phyloP scores from a whole-genome alignment of 495 filamentous ascomycete species.

The Delitschia confertaspora region DNA sequence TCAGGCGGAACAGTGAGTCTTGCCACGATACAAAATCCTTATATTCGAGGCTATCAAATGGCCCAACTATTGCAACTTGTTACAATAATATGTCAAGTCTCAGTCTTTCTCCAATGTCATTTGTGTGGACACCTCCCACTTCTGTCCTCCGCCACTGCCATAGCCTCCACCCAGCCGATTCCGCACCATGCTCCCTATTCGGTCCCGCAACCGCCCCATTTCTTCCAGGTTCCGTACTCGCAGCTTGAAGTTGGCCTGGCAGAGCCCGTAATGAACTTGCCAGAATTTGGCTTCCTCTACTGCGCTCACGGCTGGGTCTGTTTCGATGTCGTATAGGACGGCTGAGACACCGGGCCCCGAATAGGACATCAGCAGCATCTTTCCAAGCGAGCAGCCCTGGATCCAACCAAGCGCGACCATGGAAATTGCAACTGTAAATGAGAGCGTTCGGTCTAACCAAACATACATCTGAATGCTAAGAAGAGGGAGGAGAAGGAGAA shows the following conservation, averaged over 20 bases:
- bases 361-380: slow-evolving; percentile 93
- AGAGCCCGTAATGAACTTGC: slow-evolving; percentile 96
- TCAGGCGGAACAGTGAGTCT: too few relatives aligned
- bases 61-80: too few relatives aligned
- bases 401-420: slow-evolving; percentile 83
- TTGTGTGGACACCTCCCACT: slow-evolving; percentile 69
- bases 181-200: slow-evolving; percentile 67
- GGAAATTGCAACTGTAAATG: slow-evolving; percentile 62
- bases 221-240: slow-evolving; percentile 56
- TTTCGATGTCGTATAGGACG: slow-evolving; percentile 74
- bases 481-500: slow-evolving; percentile 77
- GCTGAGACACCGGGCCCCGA: slow-evolving; percentile 56
- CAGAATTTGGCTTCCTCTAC: slow-evolving; percentile 91
- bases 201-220: slow-evolving; percentile 59
- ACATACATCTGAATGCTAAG: slow-evolving; percentile 64
- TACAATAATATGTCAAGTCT: too few relatives aligned
- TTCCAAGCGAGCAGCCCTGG: slow-evolving; percentile 72
- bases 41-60: too few relatives aligned
- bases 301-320: slow-evolving; percentile 61
- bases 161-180: slow-evolving; percentile 83
- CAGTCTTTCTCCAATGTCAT: slow-evolving; percentile 35
- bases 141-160: slow-evolving; percentile 62
- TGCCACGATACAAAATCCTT: too few relatives aligned
- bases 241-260: slow-evolving; percentile 88
- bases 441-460: slow-evolving; percentile 75